Percentiles rank a stretch among this genome's conserved stretches.
Evolutionary conservation across 306 rosid genomes (phyloP).

Genomic region (barrel medic (Medicago truncatula)): DNA sequence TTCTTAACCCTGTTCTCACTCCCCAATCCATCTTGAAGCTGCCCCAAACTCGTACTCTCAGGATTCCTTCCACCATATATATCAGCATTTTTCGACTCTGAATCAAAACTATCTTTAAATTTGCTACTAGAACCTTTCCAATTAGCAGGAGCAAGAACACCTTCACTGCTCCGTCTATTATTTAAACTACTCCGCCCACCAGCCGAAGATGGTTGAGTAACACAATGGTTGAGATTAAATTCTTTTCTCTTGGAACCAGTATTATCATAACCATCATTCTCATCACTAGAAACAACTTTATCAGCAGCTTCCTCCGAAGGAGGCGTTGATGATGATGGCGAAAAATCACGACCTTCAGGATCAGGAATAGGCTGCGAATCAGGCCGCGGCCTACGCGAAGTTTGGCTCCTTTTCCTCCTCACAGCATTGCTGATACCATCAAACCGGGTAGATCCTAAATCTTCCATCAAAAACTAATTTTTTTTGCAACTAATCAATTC

Average conservation of each 20-base stretch:
- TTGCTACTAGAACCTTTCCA: constrained; percentile 76
- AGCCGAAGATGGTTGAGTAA: constrained; percentile 53
- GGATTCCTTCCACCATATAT: constrained; percentile 57
- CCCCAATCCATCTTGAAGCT: constrained; percentile 63
- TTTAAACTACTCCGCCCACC: constrained; percentile 49
- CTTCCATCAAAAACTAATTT: constrained; percentile 58
- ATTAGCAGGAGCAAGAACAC: constrained; percentile 90
- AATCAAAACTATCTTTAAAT: constrained; percentile 51
- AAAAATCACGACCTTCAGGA: constrained; percentile 60
- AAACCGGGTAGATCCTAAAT: constrained; percentile 53
- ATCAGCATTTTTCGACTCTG: constrained; percentile 56
- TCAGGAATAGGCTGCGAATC: constrained; percentile 72
- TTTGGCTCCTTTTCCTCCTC: constrained; percentile 88
- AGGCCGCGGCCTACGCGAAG: constrained; percentile 79
- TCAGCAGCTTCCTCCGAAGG: constrained; percentile 66
- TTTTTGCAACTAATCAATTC: constrained; percentile 24
- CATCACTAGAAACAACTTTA: constrained; percentile 81
- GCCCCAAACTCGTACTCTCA: constrained; percentile 61
- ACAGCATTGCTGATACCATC: constrained; percentile 66
- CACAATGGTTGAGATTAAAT: constrained; percentile 67
- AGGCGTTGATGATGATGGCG: constrained; percentile 67
- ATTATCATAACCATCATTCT: constrained; percentile 63
- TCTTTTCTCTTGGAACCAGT: constrained; percentile 72
- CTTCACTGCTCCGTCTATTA: constrained; percentile 77
- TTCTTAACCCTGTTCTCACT: constrained; percentile 77